Percentiles rank a stretch among this genome's conserved stretches.
phyloP scores from a whole-genome alignment of 495 filamentous ascomycete genomes.

The Alectoria sarmentosa region DNA sequence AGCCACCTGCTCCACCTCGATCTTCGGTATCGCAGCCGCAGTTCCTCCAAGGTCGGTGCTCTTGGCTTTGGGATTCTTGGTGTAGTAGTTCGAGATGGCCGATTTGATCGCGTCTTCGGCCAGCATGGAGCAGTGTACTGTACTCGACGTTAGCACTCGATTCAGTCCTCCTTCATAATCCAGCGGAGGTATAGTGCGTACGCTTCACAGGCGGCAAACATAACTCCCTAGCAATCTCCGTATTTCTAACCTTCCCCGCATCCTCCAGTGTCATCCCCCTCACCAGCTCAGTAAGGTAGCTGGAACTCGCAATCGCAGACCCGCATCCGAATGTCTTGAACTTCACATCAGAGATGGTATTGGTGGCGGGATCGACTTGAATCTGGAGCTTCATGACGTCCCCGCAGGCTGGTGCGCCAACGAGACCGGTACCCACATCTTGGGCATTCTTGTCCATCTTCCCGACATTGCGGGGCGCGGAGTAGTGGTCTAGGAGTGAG shows the following conservation, averaged over 20 bases:
- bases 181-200: no score
- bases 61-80: conserved; percentile 78
- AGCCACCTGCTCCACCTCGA: conserved; percentile 40
- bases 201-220: conserved; percentile 92
- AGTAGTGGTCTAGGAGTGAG: conserved; percentile 85
- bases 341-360: conserved; percentile 89
- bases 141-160: conserved; percentile 15
- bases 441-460: conserved; percentile 77
- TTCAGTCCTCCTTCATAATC: no score
- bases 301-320: conserved; percentile 83
- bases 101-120: conserved; percentile 99
- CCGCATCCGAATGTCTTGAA: conserved; percentile 99
- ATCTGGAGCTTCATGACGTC: conserved; percentile 99
- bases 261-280: conserved; percentile 90
- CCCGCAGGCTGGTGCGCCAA: conserved; percentile 88
- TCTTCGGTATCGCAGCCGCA: conserved; percentile 47
- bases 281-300: conserved; percentile 87
- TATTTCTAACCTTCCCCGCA: conserved; percentile 85
- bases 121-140: conserved; percentile 97
- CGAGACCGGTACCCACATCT: conserved; percentile 94
- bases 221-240: conserved; percentile 94
- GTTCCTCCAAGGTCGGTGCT: conserved; percentile 70
- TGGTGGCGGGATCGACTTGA: conserved; percentile 80
- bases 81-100: conserved; percentile 97
- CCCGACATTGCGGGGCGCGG: conserved; percentile 86